phyloP scores from a whole-genome alignment of 2,329 filamentous ascomycete species.

The Chaetomiaceae sp. region DNA sequence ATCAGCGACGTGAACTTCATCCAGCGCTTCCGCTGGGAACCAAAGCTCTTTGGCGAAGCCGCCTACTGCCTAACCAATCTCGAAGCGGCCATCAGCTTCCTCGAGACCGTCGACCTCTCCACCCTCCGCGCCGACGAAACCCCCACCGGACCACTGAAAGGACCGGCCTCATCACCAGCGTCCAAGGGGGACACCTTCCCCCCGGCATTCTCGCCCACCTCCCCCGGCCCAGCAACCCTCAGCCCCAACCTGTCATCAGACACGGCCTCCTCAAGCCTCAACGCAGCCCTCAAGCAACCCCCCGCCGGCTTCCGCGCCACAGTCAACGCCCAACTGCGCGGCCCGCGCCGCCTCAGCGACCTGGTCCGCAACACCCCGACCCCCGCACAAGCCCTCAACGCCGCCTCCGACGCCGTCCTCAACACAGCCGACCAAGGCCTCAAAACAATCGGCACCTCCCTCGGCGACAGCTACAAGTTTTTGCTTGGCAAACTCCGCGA shows the following conservation, averaged over 20 bases:
- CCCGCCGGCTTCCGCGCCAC: constrained; percentile 40
- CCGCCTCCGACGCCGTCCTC: constrained; percentile 78
- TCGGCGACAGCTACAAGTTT: constrained; percentile 92
- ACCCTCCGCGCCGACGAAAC: constrained; percentile 78
- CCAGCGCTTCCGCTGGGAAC: constrained; percentile 80
- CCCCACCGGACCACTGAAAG: constrained; percentile 59
- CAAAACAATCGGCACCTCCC: constrained; percentile 84
- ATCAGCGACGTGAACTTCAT: constrained; percentile 96
- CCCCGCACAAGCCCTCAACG: constrained; percentile 74
- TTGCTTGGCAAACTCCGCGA: constrained; percentile 84
- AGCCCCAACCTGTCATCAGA: constrained; percentile 32
- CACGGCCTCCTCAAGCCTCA: constrained; percentile 23
- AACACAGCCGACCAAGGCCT: constrained; percentile 87
- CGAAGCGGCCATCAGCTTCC: constrained; percentile 88
- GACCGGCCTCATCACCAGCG: constrained; percentile 44
- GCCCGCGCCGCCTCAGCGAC: constrained; percentile 69
- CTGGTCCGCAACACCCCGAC: constrained; percentile 63
- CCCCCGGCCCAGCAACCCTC: constrained; percentile 32
- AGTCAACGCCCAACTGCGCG: constrained; percentile 50
- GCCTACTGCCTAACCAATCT: constrained; percentile 96
- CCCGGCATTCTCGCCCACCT: constrained; percentile 48
- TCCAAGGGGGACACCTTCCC: constrained; percentile 53
- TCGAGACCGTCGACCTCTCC: constrained; percentile 91
- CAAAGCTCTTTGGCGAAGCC: constrained; percentile 85
- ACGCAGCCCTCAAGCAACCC: constrained; percentile 27